Evolutionary conservation across 2,329 filamentous ascomycete species (phyloP).

Genomic region (Fusarium proliferatum): DNA sequence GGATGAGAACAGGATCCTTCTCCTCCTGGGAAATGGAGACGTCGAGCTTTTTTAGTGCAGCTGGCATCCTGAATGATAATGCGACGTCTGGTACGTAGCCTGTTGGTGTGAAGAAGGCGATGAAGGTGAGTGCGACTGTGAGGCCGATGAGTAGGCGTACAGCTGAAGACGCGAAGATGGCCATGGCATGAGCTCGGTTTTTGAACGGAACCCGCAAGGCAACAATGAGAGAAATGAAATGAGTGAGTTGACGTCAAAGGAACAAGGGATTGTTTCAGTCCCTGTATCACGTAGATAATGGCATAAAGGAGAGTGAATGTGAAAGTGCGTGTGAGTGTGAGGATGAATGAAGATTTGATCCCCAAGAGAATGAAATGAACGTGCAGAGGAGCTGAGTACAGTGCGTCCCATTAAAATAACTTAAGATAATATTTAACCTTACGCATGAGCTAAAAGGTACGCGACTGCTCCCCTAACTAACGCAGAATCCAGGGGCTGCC

Average conservation of each 20-base stretch:
- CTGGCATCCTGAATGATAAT: slow-evolving; percentile 30
- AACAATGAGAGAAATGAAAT: background rate
- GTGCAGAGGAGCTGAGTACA: background rate
- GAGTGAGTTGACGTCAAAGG: slow-evolving; percentile 12
- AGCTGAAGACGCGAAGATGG: slow-evolving; percentile 29
- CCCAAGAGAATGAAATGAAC: background rate
- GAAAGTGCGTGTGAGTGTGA: background rate
- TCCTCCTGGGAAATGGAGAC: slow-evolving; percentile 49
- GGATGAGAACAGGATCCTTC: slow-evolving; percentile 52
- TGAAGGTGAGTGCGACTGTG: slow-evolving; percentile 34
- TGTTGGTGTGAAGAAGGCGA: slow-evolving; percentile 34
- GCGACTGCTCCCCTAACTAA: background rate
- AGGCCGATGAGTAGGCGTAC: slow-evolving; percentile 38
- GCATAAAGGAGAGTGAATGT: slow-evolving; percentile 7
- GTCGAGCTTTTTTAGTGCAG: slow-evolving; percentile 43
- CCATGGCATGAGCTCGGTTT: slow-evolving; percentile 26
- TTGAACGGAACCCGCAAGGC: background rate
- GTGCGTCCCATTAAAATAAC: background rate
- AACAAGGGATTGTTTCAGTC: slow-evolving; percentile 31
- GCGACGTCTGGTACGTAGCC: slow-evolving; percentile 13
- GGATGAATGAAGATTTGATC: background rate
- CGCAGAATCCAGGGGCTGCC: slow-evolving; percentile 16
- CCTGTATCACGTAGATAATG: slow-evolving; percentile 10
- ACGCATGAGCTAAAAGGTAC: slow-evolving; percentile 3
- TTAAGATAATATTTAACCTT: slow-evolving; percentile 1